Conservation (phyloP, 306 rosid species). For the Senna tora region DNA sequence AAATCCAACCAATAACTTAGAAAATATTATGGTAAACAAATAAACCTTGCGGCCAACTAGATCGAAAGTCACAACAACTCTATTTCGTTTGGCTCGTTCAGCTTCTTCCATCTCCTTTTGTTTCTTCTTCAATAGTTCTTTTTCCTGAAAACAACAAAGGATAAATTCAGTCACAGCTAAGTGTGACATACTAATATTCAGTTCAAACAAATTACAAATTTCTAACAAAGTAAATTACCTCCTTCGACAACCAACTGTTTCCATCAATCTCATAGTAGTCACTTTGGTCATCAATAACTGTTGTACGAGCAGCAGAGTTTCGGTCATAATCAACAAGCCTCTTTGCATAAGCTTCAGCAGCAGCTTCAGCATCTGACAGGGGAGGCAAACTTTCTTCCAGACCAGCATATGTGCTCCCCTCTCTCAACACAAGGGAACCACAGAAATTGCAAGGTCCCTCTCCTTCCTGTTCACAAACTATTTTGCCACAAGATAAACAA, state of each 20-base stretch:
- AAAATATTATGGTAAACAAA: conserved; percentile 30
- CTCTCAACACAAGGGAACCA: conserved; percentile 85
- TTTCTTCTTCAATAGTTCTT: conserved; percentile 80
- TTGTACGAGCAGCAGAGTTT: conserved; percentile 90
- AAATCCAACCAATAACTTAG: conserved; percentile 27
- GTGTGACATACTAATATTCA: conserved; percentile 1
- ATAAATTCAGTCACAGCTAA: conserved; percentile 21
- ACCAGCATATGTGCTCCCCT: conserved; percentile 92
- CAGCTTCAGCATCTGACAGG: conserved; percentile 72
- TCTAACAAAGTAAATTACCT: conserved; percentile 52
- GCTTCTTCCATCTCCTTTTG: conserved; percentile 90
- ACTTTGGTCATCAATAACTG: conserved; percentile 96
- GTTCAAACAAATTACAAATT: not conserved
- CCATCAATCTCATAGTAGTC: conserved; percentile 96
- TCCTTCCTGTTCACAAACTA: conserved; percentile 98
- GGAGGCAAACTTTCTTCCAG: conserved; percentile 70
- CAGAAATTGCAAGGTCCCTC: conserved; percentile 96
- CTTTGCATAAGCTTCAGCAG: conserved; percentile 93
- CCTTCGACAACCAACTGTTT: conserved; percentile 89
- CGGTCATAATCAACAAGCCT: conserved; percentile 92
- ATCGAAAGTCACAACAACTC: conserved; percentile 89
- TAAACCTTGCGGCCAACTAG: conserved; percentile 95
- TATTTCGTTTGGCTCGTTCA: conserved; percentile 76
- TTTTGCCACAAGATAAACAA: conserved; percentile 92
- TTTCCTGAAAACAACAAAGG: conserved; percentile 63